These are phyloP conservation scores for Colletotrichum caudatum DNA, from an alignment of 2,329 filamentous ascomycete species.

Conservation along the genomic window DNA sequence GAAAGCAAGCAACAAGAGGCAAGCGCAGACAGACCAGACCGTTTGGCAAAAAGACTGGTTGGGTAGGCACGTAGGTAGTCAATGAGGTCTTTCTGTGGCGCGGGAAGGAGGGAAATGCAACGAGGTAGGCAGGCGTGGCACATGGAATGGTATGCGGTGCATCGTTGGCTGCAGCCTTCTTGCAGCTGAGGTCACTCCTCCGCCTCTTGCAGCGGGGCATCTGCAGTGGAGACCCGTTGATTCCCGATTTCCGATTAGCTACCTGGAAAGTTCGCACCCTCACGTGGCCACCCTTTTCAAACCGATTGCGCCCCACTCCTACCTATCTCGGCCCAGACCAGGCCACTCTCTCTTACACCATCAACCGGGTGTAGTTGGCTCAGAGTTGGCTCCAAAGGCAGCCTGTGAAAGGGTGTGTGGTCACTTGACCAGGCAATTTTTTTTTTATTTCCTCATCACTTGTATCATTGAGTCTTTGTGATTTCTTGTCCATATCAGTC, in stretches of 20 bases:
- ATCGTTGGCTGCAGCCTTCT: conserved; percentile 41
- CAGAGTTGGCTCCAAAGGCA: conserved; percentile 24
- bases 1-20: conserved; percentile 5
- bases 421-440: conserved; percentile 36
- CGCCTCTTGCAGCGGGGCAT: conserved; percentile 37
- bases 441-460: conserved; percentile 2
- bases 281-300: conserved; percentile 41
- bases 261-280: conserved; percentile 41
- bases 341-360: conserved; percentile 29
- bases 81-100: conserved; percentile 7
- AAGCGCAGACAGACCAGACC: conserved; percentile 19
- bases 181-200: conserved; percentile 42
- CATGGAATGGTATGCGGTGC: conserved; percentile 39
- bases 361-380: conserved; percentile 5
- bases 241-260: conserved; percentile 42
- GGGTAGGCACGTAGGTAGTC: neutral
- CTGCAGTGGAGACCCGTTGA: conserved; percentile 36
- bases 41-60: neutral
- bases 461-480: neutral
- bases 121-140: conserved; percentile 39
- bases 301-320: conserved; percentile 35
- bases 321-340: conserved; percentile 28
- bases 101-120: conserved; percentile 9
- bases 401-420: conserved; percentile 34
- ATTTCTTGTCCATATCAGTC: neutral